Conservation (phyloP, 371 early-diverging fungal species). For the Actinomucor elegans region DNA sequence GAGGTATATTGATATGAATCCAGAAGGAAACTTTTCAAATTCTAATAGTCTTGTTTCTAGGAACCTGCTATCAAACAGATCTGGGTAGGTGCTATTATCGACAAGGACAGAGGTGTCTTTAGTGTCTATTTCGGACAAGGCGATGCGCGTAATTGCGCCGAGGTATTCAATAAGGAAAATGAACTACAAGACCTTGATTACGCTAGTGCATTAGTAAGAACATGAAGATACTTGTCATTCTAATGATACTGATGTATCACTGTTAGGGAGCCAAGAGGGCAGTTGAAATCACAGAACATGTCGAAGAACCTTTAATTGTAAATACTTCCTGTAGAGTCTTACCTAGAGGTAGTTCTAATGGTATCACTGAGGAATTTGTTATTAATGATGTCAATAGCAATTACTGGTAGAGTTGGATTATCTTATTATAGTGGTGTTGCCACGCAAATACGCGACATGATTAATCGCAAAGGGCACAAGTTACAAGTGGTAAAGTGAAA, state of each 20-base stretch:
- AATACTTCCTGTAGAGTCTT: slow-evolving; percentile 17
- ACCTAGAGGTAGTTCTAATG: slow-evolving; percentile 9
- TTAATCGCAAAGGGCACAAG: background rate
- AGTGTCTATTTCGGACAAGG: slow-evolving; percentile 11
- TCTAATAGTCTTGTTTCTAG: background rate
- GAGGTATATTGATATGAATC: background rate
- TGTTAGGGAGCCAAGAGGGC: slow-evolving; percentile 10
- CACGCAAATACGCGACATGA: background rate
- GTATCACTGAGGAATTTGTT: no score
- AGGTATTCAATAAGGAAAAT: slow-evolving; percentile 1
- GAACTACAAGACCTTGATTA: slow-evolving; percentile 13
- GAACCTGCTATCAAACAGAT: background rate
- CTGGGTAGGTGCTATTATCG: slow-evolving; percentile 19
- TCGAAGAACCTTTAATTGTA: slow-evolving; percentile 1
- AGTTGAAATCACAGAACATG: background rate
- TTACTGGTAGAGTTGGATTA: background rate
- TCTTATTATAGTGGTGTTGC: background rate
- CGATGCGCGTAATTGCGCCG: slow-evolving; percentile 8
- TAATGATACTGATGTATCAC: no score
- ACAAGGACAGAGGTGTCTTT: slow-evolving; percentile 9
- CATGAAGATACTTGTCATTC: no score
- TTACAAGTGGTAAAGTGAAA: slow-evolving; percentile 10
- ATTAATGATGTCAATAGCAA: slow-evolving; percentile 6
- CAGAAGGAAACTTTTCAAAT: background rate
- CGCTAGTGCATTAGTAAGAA: slow-evolving; percentile 12